Evolutionary conservation across 1,284 basidiomycete species (phyloP).

Genomic region (Cutaneotrichosporon sp.): DNA sequence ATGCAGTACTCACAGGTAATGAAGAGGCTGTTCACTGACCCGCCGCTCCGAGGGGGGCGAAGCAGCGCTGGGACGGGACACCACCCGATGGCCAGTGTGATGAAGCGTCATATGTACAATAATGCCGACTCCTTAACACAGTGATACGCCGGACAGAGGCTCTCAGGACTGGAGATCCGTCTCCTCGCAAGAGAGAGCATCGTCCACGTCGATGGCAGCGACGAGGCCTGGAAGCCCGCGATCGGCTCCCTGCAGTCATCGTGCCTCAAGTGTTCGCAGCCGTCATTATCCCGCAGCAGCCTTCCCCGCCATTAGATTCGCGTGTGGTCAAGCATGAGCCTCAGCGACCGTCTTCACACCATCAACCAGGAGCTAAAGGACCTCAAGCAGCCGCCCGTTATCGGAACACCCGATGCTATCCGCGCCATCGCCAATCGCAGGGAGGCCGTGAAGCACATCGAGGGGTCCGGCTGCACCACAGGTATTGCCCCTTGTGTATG

Average conservation of each 20-base stretch:
- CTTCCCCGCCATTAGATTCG: neutral
- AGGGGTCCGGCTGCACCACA: conserved; percentile 5
- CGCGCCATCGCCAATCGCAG: conserved; percentile 1
- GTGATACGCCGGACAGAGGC: too few species aligned
- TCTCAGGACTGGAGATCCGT: too few species aligned
- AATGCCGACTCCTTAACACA: too few species aligned
- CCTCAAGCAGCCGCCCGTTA: neutral
- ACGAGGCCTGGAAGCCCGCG: neutral
- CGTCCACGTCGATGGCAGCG: conserved; percentile 4
- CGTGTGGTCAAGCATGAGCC: conserved; percentile 9
- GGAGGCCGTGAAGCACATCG: neutral
- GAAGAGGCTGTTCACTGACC: too few species aligned
- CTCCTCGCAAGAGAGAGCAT: conserved; percentile 10
- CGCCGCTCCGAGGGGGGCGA: too few species aligned
- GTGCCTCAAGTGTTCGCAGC: neutral
- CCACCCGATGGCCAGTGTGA: too few species aligned
- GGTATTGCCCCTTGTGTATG: too few species aligned
- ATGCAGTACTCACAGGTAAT: too few species aligned
- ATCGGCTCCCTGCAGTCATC: neutral
- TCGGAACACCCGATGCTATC: neutral
- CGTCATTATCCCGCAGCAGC: neutral
- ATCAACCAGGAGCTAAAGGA: conserved; percentile 6
- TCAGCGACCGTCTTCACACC: conserved; percentile 11
- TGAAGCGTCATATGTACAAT: too few species aligned
- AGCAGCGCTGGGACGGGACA: too few species aligned